phyloP scores from a whole-genome alignment of 2,329 filamentous ascomycete genomes.

The Zasmidium citrigriseum region DNA sequence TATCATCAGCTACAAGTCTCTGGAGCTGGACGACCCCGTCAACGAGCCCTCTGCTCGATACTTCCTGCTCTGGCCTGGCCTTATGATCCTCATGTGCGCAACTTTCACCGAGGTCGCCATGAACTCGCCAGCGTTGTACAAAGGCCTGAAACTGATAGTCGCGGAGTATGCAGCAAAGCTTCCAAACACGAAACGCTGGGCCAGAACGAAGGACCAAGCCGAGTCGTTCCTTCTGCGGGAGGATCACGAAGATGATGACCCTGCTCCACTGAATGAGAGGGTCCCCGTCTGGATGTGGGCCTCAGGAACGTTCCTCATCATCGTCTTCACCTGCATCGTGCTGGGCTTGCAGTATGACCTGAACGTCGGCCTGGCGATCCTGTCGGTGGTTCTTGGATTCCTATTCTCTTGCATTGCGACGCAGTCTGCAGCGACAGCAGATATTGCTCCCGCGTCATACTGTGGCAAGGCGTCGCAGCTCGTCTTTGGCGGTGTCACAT shows the following conservation, averaged over 20 bases:
- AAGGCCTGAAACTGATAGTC: constrained; percentile 11
- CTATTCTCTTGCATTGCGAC: constrained; percentile 54
- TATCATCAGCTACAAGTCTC: constrained; percentile 39
- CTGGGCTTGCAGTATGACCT: constrained; percentile 56
- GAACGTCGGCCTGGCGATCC: constrained; percentile 55
- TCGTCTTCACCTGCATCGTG: constrained; percentile 52
- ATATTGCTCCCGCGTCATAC: constrained; percentile 56
- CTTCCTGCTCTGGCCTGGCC: constrained; percentile 52
- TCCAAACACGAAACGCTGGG: constrained; percentile 4
- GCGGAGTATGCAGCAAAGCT: constrained; percentile 5
- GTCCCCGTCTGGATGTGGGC: constrained; percentile 56
- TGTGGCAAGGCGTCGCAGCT: constrained; percentile 67
- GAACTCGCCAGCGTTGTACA: constrained; percentile 10
- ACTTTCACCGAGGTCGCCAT: constrained; percentile 38
- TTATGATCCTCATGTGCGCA: constrained; percentile 49
- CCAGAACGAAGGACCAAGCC: constrained; percentile 7
- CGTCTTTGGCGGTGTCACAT: constrained; percentile 63
- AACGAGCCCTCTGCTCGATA: constrained; percentile 47
- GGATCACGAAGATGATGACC: constrained; percentile 40
- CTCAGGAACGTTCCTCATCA: constrained; percentile 46
- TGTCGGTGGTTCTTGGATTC: constrained; percentile 58
- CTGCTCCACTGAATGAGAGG: constrained; percentile 49
- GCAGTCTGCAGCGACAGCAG: constrained; percentile 60
- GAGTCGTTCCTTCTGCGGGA: constrained; percentile 13
- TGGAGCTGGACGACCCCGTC: constrained; percentile 29